A percentile compares a stretch with the other conserved stretches of the same genome.
Conservation (phyloP, 2,329 filamentous ascomycete species). For the Penicillium sp. region DNA sequence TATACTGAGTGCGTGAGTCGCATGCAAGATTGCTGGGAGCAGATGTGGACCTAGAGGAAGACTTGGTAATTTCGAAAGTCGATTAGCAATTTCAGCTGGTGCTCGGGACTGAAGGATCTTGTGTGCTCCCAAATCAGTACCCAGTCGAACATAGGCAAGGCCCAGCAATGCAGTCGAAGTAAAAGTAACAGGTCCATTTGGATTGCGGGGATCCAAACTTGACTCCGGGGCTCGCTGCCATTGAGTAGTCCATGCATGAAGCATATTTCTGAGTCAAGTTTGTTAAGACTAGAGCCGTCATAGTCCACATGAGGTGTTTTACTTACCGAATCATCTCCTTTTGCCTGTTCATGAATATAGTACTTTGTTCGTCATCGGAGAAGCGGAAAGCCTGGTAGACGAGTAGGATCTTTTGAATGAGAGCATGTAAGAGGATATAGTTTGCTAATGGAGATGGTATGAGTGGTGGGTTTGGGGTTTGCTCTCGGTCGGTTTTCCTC, state of each 20-base stretch:
- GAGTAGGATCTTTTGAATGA: conserved; percentile 73
- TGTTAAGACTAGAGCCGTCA: neutral
- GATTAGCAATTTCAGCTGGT: conserved; percentile 50
- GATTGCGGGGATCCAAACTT: conserved; percentile 33
- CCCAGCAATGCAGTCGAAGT: conserved; percentile 67
- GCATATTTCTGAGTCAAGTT: conserved; percentile 39
- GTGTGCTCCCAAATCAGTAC: conserved; percentile 25
- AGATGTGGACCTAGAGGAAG: conserved; percentile 57
- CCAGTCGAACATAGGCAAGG: conserved; percentile 56
- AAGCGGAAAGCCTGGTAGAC: conserved; percentile 49
- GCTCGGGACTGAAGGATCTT: conserved; percentile 66
- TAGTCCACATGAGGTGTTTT: neutral
- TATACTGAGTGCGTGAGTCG: conserved; percentile 69
- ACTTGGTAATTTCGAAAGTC: conserved; percentile 53
- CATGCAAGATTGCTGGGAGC: conserved; percentile 66
- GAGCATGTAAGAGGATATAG: conserved; percentile 69
- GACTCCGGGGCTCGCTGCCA: conserved; percentile 49
- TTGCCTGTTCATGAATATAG: conserved; percentile 6
- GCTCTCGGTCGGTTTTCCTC: conserved; percentile 3
- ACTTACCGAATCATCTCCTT: conserved; percentile 27
- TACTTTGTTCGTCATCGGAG: neutral
- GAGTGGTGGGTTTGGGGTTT: neutral
- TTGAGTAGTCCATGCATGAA: conserved; percentile 44
- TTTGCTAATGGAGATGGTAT: conserved; percentile 58
- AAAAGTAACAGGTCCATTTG: conserved; percentile 65